Conservation (phyloP, 495 filamentous ascomycete genomes). For the Aspergillus biplanus region DNA sequence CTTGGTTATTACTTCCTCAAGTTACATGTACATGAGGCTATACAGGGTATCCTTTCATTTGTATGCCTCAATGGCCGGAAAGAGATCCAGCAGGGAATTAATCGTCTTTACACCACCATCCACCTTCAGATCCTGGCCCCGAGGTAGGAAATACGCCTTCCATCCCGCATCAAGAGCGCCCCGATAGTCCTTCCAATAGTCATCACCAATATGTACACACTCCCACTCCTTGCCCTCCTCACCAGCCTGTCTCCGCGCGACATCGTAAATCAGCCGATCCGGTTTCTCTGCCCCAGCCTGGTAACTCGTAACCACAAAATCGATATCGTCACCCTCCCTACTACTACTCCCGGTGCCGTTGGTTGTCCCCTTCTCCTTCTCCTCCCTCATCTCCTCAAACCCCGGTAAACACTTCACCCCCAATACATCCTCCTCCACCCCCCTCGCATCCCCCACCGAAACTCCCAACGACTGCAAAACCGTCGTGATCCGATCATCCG, state of each 20-base stretch:
- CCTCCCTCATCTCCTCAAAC: conserved; percentile 40
- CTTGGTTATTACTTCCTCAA: neutral
- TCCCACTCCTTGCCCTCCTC: conserved; percentile 39
- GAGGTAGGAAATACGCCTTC: conserved; percentile 57
- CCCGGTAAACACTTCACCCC: conserved; percentile 37
- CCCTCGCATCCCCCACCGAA: conserved; percentile 38
- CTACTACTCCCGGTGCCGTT: neutral
- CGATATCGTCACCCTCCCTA: conserved; percentile 48
- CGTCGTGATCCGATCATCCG: conserved; percentile 68
- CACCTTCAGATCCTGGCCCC: conserved; percentile 25
- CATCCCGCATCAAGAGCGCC: conserved; percentile 67
- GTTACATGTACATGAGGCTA: conserved; percentile 9
- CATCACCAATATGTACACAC: conserved; percentile 71
- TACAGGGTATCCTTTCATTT: neutral
- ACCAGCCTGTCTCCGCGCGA: conserved; percentile 53
- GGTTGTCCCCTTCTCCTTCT: neutral
- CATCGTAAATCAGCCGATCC: conserved; percentile 61
- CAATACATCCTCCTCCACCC: conserved; percentile 34
- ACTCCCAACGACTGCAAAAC: conserved; percentile 67
- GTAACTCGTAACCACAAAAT: conserved; percentile 73
- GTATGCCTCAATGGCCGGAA: conserved; percentile 15
- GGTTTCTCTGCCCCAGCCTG: conserved; percentile 76
- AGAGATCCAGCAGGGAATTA: conserved; percentile 36
- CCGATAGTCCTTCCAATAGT: conserved; percentile 62
- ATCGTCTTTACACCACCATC: conserved; percentile 26